Conservation (phyloP, 1,284 basidiomycete species). For the Mycosarcoma maydis region DNA sequence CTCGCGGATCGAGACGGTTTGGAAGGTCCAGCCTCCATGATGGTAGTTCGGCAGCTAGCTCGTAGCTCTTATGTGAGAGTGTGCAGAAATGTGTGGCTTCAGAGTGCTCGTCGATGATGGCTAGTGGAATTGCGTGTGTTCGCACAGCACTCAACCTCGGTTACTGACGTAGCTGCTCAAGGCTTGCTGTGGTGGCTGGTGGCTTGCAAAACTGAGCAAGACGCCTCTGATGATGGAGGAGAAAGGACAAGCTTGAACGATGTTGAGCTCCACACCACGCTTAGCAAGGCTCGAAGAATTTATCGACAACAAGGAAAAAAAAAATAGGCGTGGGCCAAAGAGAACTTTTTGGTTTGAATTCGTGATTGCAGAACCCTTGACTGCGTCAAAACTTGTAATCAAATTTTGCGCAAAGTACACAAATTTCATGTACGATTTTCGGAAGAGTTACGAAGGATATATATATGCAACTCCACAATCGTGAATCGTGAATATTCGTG, state of each 20-base stretch:
- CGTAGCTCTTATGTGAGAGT: background rate
- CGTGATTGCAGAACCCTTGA: slow-evolving; percentile 29
- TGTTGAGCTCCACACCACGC: slow-evolving; percentile 8
- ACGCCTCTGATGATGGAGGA: too few relatives aligned
- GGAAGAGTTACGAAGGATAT: too few relatives aligned
- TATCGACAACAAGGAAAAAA: slow-evolving; percentile 4
- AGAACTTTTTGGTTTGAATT: background rate
- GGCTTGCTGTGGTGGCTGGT: background rate
- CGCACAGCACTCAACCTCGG: too few relatives aligned
- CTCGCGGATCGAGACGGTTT: slow-evolving; percentile 13
- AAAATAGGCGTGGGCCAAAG: slow-evolving; percentile 7
- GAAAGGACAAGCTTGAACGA: too few relatives aligned
- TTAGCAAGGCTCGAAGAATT: slow-evolving; percentile 1
- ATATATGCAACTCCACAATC: slow-evolving; percentile 6
- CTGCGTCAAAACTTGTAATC: slow-evolving; percentile 6
- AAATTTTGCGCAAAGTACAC: slow-evolving; percentile 24
- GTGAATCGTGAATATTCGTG: too few relatives aligned
- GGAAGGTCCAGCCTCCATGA: slow-evolving; percentile 46
- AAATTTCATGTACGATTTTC: background rate
- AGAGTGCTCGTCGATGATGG: too few relatives aligned
- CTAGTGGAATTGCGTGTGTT: too few relatives aligned
- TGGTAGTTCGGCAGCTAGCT: background rate
- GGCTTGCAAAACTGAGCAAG: too few relatives aligned
- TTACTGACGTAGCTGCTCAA: too few relatives aligned
- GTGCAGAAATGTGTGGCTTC: too few relatives aligned